Evolutionary conservation across 192 early-diverging fungal genomes (phyloP), one percentile per base, ranked within the genome.

Genomic region (Entophlyctis luteolus): DNA sequence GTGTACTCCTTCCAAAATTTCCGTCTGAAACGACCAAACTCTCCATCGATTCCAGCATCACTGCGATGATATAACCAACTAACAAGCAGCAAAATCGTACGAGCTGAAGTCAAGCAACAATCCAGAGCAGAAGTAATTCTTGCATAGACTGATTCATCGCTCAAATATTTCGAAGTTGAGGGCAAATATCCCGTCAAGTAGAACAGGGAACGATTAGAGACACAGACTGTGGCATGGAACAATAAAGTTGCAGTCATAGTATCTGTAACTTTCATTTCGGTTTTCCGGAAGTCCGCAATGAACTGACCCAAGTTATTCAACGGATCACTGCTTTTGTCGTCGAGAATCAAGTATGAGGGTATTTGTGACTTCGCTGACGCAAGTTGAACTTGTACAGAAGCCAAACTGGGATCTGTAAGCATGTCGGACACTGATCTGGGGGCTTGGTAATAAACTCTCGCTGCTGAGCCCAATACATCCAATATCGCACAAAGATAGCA

Each of bases 171-270:
- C 8, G 46, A 49, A 16, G 62, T 31, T 10, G 50, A 10, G 1
- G 42, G 20, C 16, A 63, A 42, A 42, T 28, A 63, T 32, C 27
- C 62, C 14, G 62, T 63, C 14, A 63, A 33, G 29, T 50, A 63
- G 12, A 63, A 18, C 33, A 8, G 4, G 5, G 62, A 48, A 8
- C 62, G 62, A 32, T 48, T n/a, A 2, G 50, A 20, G 23, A 63
- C 25, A 48, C 62, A 49, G 8, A 50, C 4, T n/a, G 47, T 33
- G 2, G 42, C 23, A 32, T 63, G 4, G 48, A 50, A 63, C n/a
- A 63, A 25, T 10, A 63, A 50, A 18, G 62, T 63, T 48, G 62
- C 46, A 18, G 50, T 47, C 23, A 38, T 18, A n/a, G 31, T 63
- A 25, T 63, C 47, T 16, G 50, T 29, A 5, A 63, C 1, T 10